A percentile compares a stretch with the other conserved stretches of the same genome.
Evolutionary conservation across 208 protist species (phyloP).

Genomic region (Porcisia hertigi): DNA sequence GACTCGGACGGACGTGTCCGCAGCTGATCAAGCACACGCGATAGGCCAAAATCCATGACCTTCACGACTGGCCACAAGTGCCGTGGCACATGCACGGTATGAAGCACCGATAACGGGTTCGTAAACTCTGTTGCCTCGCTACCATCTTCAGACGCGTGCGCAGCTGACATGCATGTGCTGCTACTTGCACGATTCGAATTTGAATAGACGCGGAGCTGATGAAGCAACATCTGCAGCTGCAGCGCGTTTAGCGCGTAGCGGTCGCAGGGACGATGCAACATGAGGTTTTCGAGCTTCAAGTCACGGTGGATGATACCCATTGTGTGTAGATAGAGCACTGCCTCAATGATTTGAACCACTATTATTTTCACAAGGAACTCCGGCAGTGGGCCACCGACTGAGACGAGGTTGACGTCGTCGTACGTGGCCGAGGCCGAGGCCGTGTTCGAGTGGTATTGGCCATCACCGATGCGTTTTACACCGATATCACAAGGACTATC

Average conservation of each 20-base stretch:
- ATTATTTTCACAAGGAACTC: conserved; percentile 71
- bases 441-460: not conserved
- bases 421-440: conserved; percentile 13
- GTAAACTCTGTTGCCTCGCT: conserved; percentile 19
- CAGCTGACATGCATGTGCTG: not conserved
- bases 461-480: not conserved
- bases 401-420: conserved; percentile 24
- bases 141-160: not conserved
- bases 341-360: conserved; percentile 58
- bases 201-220: conserved; percentile 27
- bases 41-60: conserved; percentile 79
- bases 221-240: conserved; percentile 46
- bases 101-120: conserved; percentile 53
- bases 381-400: conserved; percentile 42
- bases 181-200: not conserved
- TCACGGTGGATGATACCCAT: conserved; percentile 99
- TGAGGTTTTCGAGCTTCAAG: conserved; percentile 98
- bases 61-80: conserved; percentile 62
- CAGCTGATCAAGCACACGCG: conserved; percentile 39
- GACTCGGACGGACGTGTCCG: conserved; percentile 15
- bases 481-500: not conserved
- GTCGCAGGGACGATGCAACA: conserved; percentile 87
- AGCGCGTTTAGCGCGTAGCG: conserved; percentile 34
- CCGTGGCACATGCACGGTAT: conserved; percentile 52
- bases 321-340: conserved; percentile 87